Conservation (phyloP, 2,329 filamentous ascomycete genomes). For the Paramyrothecium sp. region DNA sequence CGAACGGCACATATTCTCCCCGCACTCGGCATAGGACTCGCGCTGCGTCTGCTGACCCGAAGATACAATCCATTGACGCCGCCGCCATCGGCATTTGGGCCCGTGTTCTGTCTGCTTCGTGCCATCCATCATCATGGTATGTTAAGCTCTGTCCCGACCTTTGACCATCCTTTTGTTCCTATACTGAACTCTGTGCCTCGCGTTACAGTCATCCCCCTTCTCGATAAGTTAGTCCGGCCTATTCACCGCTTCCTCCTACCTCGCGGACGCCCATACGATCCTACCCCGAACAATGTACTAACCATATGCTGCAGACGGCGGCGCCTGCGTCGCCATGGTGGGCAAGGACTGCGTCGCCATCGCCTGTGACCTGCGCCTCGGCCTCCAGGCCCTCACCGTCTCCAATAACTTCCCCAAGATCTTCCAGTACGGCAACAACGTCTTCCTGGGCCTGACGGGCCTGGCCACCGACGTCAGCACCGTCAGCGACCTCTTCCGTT, state of each 20-base stretch:
- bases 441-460: constrained; percentile 93
- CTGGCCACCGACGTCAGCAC: constrained; percentile 95
- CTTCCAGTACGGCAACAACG: constrained; percentile 86
- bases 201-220: constrained; percentile 78
- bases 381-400: constrained; percentile 92
- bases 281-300: constrained; percentile 10
- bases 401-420: constrained; percentile 99
- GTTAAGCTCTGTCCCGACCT: constrained; percentile 3
- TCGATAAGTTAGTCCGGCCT: constrained; percentile 73
- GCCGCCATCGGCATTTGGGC: not conserved
- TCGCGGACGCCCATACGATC: constrained; percentile 10
- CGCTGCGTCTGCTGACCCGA: not conserved
- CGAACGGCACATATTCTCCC: constrained; percentile 5
- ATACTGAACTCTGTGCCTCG: constrained; percentile 20
- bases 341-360: constrained; percentile 99
- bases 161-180: constrained; percentile 13
- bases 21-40: not conserved
- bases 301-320: constrained; percentile 59
- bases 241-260: not conserved
- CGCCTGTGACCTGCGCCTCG: constrained; percentile 96
- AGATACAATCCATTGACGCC: not conserved
- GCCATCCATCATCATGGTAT: constrained; percentile 24
- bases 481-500: constrained; percentile 95
- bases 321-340: constrained; percentile 97
- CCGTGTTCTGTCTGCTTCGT: not conserved